Conservation (phyloP, 1,284 basidiomycete genomes). For the Cryptococcus hybrid region DNA sequence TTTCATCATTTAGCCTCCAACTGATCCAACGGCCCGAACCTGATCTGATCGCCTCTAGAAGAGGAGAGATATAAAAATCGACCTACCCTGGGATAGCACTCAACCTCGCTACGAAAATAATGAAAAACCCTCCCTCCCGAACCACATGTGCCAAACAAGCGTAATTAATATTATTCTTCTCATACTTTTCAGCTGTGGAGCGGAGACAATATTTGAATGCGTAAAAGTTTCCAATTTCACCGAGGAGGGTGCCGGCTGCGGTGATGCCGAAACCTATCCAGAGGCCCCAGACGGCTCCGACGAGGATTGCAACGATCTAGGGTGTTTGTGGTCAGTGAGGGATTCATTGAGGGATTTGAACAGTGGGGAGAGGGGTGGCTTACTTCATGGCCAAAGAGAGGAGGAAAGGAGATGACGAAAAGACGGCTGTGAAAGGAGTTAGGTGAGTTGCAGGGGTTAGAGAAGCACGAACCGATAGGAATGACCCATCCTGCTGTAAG, state of each 20-base stretch:
- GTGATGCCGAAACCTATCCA: constrained; percentile 41
- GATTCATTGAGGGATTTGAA: constrained; percentile 4
- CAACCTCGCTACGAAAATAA: constrained; percentile 68
- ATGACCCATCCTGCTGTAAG: constrained; percentile 69
- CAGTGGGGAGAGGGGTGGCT: constrained; percentile 1
- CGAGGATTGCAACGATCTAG: constrained; percentile 43
- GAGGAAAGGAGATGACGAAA: constrained; percentile 49
- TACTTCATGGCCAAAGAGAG: constrained; percentile 47
- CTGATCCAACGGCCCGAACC: not conserved
- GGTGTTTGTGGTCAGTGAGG: not conserved
- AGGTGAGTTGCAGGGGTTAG: not conserved
- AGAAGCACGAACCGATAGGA: constrained; percentile 60
- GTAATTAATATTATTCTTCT: constrained; percentile 68
- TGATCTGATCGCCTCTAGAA: not conserved
- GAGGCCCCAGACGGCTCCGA: constrained; percentile 47
- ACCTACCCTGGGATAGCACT: constrained; percentile 71
- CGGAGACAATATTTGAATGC: constrained; percentile 54
- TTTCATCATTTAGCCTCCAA: not conserved
- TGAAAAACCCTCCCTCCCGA: constrained; percentile 73
- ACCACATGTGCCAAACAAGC: constrained; percentile 74
- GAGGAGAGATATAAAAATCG: no score
- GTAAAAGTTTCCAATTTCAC: constrained; percentile 45
- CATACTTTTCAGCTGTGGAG: constrained; percentile 65
- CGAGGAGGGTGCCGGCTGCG: constrained; percentile 41
- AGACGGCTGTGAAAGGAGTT: constrained; percentile 17